Base-by-base conservation (phyloP, 2,329 filamentous ascomycete species). In the Lecanicillium sp. region DNA sequence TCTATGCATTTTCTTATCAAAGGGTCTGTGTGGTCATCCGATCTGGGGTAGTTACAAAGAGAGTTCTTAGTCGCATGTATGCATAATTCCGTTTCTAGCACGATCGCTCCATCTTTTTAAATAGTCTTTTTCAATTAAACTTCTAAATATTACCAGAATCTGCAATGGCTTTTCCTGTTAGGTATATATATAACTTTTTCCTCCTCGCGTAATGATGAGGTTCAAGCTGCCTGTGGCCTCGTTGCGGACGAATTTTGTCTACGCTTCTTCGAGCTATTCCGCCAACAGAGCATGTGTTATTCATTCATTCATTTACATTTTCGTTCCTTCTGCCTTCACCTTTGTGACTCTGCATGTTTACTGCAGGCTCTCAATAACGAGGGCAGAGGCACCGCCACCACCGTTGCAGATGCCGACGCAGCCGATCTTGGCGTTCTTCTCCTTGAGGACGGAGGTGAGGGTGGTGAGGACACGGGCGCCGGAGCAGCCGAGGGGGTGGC, bases 331-430 rank as follows among this genome's bases (percentile, higher is more conserved):
- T n/a, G n/a, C 30, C n/a, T 33, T 38, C 41, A 41, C 48, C 50
- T 24, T 55, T 49, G 52, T 29, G 49, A 27, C 38, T 51, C 53
- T 30, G 50, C 60, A 64, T n/a, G n/a, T n/a, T 68, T 70, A 79
- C 69, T 79, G 74, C 62, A 82, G 64, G 63, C 67, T 81, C 77
- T 98, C 93, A 61, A 98, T 81, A 54, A 98, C 88, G 57, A 98
- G 73, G 50, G 93, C 93, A 61, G 88, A 95, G 51, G 93, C 93
- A 66, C 93, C 93, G 60, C 93, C 93, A 50, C 93, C 93, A 56
- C 93, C 93, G 69, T 98, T 98, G 82, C 93, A 98, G 64, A 98
- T 97, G 62, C 88, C 93, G 32, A 87, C 91, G 62, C 83, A 87
- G 49, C 93, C 93, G 66, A 97, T 84, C 83, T 94, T 96, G 62